Conservation (phyloP, 352 stramenopile species). For the Pythium vanterpoolii region DNA sequence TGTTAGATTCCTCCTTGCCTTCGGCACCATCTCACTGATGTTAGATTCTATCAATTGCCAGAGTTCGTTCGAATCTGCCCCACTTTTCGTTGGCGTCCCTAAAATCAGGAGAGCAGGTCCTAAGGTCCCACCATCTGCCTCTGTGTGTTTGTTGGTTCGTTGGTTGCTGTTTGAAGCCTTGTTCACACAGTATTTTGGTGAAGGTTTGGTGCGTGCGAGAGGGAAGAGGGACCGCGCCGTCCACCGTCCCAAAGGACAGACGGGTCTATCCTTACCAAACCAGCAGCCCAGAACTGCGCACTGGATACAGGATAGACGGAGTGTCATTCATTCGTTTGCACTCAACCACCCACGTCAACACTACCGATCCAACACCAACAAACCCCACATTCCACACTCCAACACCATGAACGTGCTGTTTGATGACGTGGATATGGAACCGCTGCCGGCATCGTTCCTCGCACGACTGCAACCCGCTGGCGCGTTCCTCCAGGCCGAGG, state of each 20-base stretch:
- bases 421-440: conserved; percentile 8
- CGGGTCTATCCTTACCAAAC: background rate
- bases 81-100: too few relatives aligned
- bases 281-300: background rate
- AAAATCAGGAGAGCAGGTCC: too few relatives aligned
- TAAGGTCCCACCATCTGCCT: background rate
- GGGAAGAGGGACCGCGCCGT: too few relatives aligned
- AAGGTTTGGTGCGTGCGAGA: background rate
- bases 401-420: conserved; percentile 6
- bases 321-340: conserved; percentile 25
- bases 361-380: background rate
- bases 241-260: background rate
- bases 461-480: conserved; percentile 15
- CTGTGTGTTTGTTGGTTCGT: conserved; percentile 4
- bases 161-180: conserved; percentile 11
- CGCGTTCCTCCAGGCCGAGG: conserved; percentile 11
- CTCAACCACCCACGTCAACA: conserved; percentile 1
- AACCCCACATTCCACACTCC: background rate
- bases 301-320: too few relatives aligned
- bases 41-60: background rate
- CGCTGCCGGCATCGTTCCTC: conserved; percentile 14
- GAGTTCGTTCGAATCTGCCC: conserved; percentile 14
- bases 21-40: background rate
- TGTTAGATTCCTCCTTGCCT: background rate
- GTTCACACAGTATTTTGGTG: conserved; percentile 20